Percentiles rank a stretch among this genome's conserved stretches.
phyloP scores from a whole-genome alignment of 2,329 filamentous ascomycete genomes.

The Aspergillus costaricaensis region DNA sequence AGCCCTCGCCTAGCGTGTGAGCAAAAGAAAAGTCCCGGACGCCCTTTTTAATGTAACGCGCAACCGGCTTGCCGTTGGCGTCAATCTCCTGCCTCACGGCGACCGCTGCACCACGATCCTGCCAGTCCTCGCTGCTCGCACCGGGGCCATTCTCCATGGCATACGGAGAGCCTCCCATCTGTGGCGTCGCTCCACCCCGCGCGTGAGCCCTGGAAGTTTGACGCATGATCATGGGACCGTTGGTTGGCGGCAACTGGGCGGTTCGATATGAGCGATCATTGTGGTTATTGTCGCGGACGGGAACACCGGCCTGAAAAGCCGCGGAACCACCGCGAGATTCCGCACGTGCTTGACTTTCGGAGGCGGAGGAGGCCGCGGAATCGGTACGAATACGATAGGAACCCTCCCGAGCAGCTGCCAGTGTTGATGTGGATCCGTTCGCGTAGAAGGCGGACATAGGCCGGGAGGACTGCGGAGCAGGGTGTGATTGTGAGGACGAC shows the following conservation, averaged over 20 bases:
- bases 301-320: slow-evolving; percentile 62
- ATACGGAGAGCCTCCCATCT: slow-evolving; percentile 51
- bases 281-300: slow-evolving; percentile 69
- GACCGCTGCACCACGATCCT: slow-evolving; percentile 89
- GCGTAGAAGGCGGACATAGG: slow-evolving; percentile 53
- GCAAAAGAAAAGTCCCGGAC: slow-evolving; percentile 97
- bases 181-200: slow-evolving; percentile 41
- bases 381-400: slow-evolving; percentile 61
- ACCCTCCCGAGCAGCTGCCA: slow-evolving; percentile 41
- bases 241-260: slow-evolving; percentile 57
- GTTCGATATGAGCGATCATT: slow-evolving; percentile 68
- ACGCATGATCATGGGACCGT: slow-evolving; percentile 69
- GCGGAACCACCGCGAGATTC: slow-evolving; percentile 64
- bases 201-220: slow-evolving; percentile 73
- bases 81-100: slow-evolving; percentile 81
- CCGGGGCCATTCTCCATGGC: slow-evolving; percentile 59
- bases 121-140: slow-evolving; percentile 86
- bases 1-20: slow-evolving; percentile 86
- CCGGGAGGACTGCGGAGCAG: slow-evolving; percentile 41
- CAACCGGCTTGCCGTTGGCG: slow-evolving; percentile 75
- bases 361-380: slow-evolving; percentile 59
- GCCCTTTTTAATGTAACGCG: slow-evolving; percentile 89
- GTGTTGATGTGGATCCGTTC: slow-evolving; percentile 44
- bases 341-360: slow-evolving; percentile 58
- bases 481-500: slow-evolving; percentile 41